Evolutionary conservation across 805 yeast genomes (phyloP), one percentile per base, ranked within the genome.

Genomic region (Metschnikowia picachoensis): DNA sequence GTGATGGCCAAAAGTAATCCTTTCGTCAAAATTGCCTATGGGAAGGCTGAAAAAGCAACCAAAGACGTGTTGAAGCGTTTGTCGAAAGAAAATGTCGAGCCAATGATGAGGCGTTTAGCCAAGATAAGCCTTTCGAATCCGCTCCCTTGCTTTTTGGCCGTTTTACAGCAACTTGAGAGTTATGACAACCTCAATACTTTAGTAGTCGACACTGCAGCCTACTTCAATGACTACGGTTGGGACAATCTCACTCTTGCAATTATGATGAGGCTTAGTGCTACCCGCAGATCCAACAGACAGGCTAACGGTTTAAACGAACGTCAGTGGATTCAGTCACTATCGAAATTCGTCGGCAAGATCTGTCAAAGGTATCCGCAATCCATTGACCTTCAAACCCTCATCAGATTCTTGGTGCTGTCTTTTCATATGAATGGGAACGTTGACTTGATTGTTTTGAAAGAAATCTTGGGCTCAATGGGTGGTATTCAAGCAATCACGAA

Each of bases 121-220:
- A 82, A 83, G 52, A 72, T 88, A 11, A 77, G 90, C 16, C 82
- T 80, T 48, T 67, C 85, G 1, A 88, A 88, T 60, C 97, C 98
- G 2, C 60, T 90, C 15, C 85, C 95, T 2, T 80, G 90, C 12
- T 78, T 91, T 37, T 67, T 78, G 17, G 83, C 87, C 0, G 75
- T 87, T 38, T 72, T 91, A 10, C 80, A 80, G 38, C 97, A 89
- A 59, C 80, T 92, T 52, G 98, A 92, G 64, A 88, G 94, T 68
- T 92, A 92, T 60, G 96, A 86, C 59, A 92, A 92, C 59, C 77
- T 92, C 51, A 85, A 84, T 37, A 82, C 52, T 33, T 71, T 92
- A 47, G 81, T 92, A 7, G 90, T 88, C 9, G 84, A 84, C 39
- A 79, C 94, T 7, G 89, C 96, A 0, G 70, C 80, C 35, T 84